A percentile compares a stretch with the other conserved stretches of the same genome.
phyloP scores from a whole-genome alignment of 768 basidiomycete genomes.

The Candolleomyces efflorescens region DNA sequence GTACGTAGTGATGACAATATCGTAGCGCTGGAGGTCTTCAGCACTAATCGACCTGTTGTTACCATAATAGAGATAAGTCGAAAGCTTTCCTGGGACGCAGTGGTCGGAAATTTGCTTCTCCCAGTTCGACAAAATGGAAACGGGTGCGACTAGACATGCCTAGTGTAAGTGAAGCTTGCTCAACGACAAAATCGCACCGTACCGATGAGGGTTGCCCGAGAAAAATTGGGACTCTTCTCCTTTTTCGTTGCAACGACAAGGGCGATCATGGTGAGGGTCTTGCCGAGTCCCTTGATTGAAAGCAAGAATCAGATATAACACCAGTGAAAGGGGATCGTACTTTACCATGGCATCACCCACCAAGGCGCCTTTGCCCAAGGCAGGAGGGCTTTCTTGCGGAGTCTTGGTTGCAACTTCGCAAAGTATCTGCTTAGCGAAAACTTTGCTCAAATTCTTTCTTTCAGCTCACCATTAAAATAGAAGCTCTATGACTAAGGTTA shows the following conservation, averaged over 20 bases:
- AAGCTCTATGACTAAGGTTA: constrained; percentile 35
- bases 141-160: constrained; percentile 57
- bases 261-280: constrained; percentile 86
- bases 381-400: constrained; percentile 60
- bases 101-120: constrained; percentile 81
- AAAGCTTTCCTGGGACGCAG: constrained; percentile 47
- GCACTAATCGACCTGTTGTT: constrained; percentile 54
- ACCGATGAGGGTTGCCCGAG: constrained; percentile 79
- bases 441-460: not conserved
- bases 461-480: constrained; percentile 63
- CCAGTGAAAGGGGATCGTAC: not conserved
- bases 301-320: not conserved
- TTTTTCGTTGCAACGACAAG: constrained; percentile 74
- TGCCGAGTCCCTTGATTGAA: constrained; percentile 50
- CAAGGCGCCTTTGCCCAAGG: constrained; percentile 79
- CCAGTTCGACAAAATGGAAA: constrained; percentile 87
- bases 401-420: constrained; percentile 72
- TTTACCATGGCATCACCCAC: constrained; percentile 86
- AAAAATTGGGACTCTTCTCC: constrained; percentile 52
- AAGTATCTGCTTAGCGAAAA: not conserved
- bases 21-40: constrained; percentile 58
- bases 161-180: not conserved
- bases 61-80: constrained; percentile 68
- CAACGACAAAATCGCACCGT: constrained; percentile 12
- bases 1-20: constrained; percentile 84